Evolutionary conservation across 805 yeast genomes (phyloP).

Genomic region (Kodamaea hsintzibuensis): DNA sequence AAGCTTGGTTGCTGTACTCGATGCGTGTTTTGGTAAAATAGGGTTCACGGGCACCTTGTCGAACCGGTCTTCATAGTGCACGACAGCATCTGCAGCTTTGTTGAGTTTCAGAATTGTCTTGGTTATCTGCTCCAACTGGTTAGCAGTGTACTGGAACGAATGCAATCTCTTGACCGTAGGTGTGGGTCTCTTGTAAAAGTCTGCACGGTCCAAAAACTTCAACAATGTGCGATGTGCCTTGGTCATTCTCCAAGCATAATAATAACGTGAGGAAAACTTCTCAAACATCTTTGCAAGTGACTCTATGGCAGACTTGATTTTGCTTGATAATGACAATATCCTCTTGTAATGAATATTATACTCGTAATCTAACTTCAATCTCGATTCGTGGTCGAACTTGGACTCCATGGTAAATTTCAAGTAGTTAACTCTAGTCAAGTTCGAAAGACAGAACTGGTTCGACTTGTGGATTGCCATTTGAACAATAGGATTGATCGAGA

Average conservation of each 20-base stretch:
- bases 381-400: slow-evolving; percentile 13
- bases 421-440: slow-evolving; percentile 20
- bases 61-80: slow-evolving; percentile 10
- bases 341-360: slow-evolving; percentile 11
- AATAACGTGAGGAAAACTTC: slow-evolving; percentile 10
- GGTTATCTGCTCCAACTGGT: slow-evolving; percentile 13
- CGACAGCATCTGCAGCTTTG: slow-evolving; percentile 6
- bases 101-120: slow-evolving; percentile 8
- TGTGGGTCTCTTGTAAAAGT: slow-evolving; percentile 10
- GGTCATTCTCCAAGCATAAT: slow-evolving; percentile 19
- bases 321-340: slow-evolving; percentile 8
- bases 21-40: background rate
- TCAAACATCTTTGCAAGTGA: slow-evolving; percentile 12
- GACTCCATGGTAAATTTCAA: slow-evolving; percentile 15
- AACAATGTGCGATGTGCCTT: slow-evolving; percentile 43
- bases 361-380: slow-evolving; percentile 12
- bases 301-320: slow-evolving; percentile 11
- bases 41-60: slow-evolving; percentile 9
- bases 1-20: background rate
- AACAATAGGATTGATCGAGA: slow-evolving; percentile 11
- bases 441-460: slow-evolving; percentile 18
- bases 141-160: slow-evolving; percentile 13
- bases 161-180: slow-evolving; percentile 10
- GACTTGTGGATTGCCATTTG: slow-evolving; percentile 12
- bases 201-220: slow-evolving; percentile 31